Base-by-base conservation (phyloP, 75 land plant genomes). In the Chamaecyparis obtusa region DNA sequence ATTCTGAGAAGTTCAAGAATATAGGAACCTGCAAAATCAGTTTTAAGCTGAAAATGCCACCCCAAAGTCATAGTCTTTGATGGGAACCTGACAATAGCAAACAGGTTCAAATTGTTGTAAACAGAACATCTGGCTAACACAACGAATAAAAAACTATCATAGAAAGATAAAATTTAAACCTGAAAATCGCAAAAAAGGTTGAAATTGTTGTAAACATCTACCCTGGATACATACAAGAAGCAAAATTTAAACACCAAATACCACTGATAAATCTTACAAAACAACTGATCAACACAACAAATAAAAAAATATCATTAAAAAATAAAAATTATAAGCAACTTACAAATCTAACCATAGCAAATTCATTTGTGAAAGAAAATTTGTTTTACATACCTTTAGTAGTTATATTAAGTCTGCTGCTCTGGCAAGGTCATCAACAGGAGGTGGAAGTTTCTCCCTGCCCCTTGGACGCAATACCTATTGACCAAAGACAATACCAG, bases 1-100 rank as follows among this genome's bases (percentile, higher is more conserved):
- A 21, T 11, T 44, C 32, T 44, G 11, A 43, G 30, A 81, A 81
- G 39, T 77, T 2, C 30, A 43, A 30, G n/a, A 24, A 80, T 21
- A 9, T 80, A 24, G 13, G n/a, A 43, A 44, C 27, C 48, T 27
- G 14, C 11, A 81, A 81, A 44, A 8, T 24, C n/a, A 3, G 32
- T 27, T 44, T 81, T 27, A 81, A 81, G 27, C 30, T 81, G 83
- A 81, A 81, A 44, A 48, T 81, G 83, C 15, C 49, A 81, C 49
- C 11, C 43, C 30, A 9, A n/a, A 13, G 44, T 46, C 83, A n/a
- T 13, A 81, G 27, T 43, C 83, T 11, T 46, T 14, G 9, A 21
- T 78, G 36, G 39, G 37, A 78, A 39, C 44, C 24, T 78, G 46
- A 78, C 3, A 3, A 49, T 44, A 81, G 83, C 7, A 81, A 44